Conservation (phyloP, 1,139 yeast species). For the Groenewaldozyma sp. region DNA sequence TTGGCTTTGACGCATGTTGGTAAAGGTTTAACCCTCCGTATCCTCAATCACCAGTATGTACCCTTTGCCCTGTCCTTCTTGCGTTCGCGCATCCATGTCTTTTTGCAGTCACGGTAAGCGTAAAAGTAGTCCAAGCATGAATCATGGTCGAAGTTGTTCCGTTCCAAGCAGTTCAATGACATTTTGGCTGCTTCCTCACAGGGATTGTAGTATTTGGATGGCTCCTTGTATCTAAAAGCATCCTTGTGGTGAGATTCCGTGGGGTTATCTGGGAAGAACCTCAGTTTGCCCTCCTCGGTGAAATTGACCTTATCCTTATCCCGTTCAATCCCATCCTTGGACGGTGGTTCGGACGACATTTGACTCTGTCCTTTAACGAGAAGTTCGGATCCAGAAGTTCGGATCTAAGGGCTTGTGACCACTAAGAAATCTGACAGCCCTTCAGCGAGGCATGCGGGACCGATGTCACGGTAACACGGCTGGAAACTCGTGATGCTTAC, state of each 20-base stretch:
- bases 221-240: constrained; percentile 55
- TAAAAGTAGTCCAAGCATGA: constrained; percentile 81
- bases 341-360: too few species aligned
- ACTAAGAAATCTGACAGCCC: too few species aligned
- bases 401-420: too few species aligned
- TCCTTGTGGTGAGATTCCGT: constrained; percentile 52
- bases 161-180: constrained; percentile 70
- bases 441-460: too few species aligned
- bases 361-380: too few species aligned
- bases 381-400: too few species aligned
- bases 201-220: constrained; percentile 84
- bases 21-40: not conserved
- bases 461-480: not conserved
- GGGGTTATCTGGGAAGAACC: constrained; percentile 81
- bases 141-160: constrained; percentile 64
- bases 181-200: constrained; percentile 85
- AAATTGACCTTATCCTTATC: constrained; percentile 48
- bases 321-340: constrained; percentile 19
- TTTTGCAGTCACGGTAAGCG: constrained; percentile 86
- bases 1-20: not conserved
- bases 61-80: constrained; percentile 30
- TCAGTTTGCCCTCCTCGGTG: constrained; percentile 44
- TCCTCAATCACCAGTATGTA: constrained; percentile 17
- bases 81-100: constrained; percentile 52
- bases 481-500: too few species aligned